Evolutionary conservation across 2,329 filamentous ascomycete genomes (phyloP).

Genomic region (Bipolaris gigantea): DNA sequence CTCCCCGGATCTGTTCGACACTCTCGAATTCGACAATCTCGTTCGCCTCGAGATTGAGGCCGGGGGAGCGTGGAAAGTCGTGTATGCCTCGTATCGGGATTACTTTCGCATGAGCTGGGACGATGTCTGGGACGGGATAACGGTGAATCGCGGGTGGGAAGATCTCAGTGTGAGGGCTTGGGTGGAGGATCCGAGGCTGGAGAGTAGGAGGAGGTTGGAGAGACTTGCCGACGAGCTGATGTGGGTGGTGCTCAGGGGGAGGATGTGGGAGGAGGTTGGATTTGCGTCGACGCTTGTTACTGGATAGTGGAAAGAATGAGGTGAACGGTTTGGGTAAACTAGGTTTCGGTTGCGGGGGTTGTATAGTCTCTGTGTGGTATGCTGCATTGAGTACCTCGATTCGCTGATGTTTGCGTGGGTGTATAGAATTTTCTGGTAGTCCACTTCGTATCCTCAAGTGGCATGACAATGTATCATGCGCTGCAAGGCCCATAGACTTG

Average conservation of each 20-base stretch:
- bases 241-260: neutral
- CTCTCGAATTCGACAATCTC: constrained; percentile 4
- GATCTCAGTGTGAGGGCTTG: neutral
- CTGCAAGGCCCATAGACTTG: no score
- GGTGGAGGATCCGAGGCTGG: neutral
- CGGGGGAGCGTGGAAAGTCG: neutral
- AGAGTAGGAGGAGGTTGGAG: neutral
- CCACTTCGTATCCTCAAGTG: no score
- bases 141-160: neutral
- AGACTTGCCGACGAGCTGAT: neutral
- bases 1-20: neutral
- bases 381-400: no score
- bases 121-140: neutral
- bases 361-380: no score
- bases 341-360: neutral
- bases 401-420: no score
- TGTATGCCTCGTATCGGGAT: constrained; percentile 1
- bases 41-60: neutral
- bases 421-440: no score
- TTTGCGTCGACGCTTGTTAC: neutral
- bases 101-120: constrained; percentile 3
- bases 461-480: no score
- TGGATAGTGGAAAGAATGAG: no score
- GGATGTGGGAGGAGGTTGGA: neutral
- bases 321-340: neutral